These are phyloP conservation scores for Cajanus cajan DNA, from an alignment of 306 rosid species.

Conservation along the genomic window DNA sequence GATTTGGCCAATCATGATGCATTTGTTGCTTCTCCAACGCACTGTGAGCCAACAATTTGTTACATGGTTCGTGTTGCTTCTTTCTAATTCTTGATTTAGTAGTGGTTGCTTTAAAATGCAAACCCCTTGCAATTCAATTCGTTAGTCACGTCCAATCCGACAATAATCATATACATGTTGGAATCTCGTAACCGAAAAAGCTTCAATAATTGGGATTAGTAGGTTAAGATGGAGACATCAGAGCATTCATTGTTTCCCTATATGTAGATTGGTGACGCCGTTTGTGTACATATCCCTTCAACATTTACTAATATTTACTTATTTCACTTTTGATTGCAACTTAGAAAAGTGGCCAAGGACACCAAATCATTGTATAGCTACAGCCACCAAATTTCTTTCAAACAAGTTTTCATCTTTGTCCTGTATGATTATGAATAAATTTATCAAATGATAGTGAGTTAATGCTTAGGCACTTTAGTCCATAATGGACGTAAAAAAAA, in stretches of 20 bases:
- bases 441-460: not conserved
- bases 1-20: constrained; percentile 23
- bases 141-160: constrained; percentile 26
- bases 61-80: constrained; percentile 6
- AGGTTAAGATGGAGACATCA: constrained; percentile 35
- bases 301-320: not conserved
- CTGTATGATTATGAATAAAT: not conserved
- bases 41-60: not conserved
- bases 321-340: constrained; percentile 19
- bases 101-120: not conserved
- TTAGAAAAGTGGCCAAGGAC: not conserved
- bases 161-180: constrained; percentile 26
- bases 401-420: constrained; percentile 22
- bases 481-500: not conserved
- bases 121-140: not conserved
- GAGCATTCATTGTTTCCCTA: constrained; percentile 24
- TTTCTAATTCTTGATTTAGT: not conserved
- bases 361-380: constrained; percentile 18
- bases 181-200: constrained; percentile 31
- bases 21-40: constrained; percentile 11
- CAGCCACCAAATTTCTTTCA: constrained; percentile 17
- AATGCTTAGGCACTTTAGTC: not conserved
- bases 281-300: constrained; percentile 15
- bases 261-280: constrained; percentile 23
- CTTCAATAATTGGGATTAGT: constrained; percentile 38